Evolutionary conservation across 1,284 basidiomycete species (phyloP), one percentile per base, ranked within the genome.

Genomic region (Cutaneotrichosporon cutaneum): DNA sequence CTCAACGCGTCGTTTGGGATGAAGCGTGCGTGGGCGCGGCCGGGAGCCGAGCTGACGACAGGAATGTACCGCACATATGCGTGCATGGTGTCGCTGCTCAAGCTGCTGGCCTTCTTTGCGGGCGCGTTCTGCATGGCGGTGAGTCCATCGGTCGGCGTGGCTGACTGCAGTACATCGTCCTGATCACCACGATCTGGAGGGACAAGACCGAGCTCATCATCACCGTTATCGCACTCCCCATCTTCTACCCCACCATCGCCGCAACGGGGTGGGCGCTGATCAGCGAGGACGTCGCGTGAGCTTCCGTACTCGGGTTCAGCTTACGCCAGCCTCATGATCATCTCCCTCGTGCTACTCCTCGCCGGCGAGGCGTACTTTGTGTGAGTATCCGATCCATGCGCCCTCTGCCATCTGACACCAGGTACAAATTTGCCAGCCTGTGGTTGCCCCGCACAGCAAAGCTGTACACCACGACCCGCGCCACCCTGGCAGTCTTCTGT

Each of bases 61-160:
- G 74, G 86, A 72, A 89, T 92, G 85, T 92, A 90, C 74, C 86
- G 88, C 64, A 84, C 86, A 74, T 91, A 90, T 75, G 90, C 93
- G 77, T 87, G 92, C 62, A 90, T 90, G 80, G 85, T 89, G 70
- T 90, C 90, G 70, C 83, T 94, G 60, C 83, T 94, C 83, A 92
- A 92, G 82, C 90, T 93, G 82, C 87, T 92, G 72, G 83, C 91
- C 66, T 93, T 92, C 82, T 93, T 93, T 80, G 91, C 88, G 84
- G 83, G 86, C 57, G 89, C 89, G 51, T 93, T 92, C 79, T 91
- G 86, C 42, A 86, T 91, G 32, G 90, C 92, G 72, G 90, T 92
- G 73, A 64, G 75, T 64, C n/a, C 16, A 3, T n/a, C n/a, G 9
- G 13, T 8, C 1, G 18, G 22, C 45, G 47, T 14, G 33, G 27